A percentile compares a stretch with the other conserved stretches of the same genome.
These are phyloP conservation scores for Alternaria triticimaculans DNA, from an alignment of 2,329 filamentous ascomycete species.

Conservation along the genomic window DNA sequence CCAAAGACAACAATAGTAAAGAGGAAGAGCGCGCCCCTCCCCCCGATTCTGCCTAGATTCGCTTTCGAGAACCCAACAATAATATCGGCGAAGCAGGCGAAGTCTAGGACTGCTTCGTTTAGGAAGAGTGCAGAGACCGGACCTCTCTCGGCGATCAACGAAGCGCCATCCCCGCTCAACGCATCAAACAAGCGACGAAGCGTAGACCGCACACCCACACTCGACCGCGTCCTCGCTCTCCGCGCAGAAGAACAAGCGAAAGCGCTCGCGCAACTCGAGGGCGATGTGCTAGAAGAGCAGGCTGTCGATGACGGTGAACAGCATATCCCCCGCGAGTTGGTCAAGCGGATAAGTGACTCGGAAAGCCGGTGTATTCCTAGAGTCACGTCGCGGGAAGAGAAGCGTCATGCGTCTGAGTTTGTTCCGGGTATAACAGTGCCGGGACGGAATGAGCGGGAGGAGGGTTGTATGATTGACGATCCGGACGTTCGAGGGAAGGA, in stretches of 20 bases:
- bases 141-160: neutral
- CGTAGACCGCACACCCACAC: neutral
- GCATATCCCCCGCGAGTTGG: neutral
- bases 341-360: neutral
- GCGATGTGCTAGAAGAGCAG: neutral
- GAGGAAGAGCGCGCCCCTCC: neutral
- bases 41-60: too few relatives aligned
- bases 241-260: conserved; percentile 8
- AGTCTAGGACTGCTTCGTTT: neutral
- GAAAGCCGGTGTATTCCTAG: neutral
- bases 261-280: neutral
- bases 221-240: neutral
- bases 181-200: neutral
- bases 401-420: neutral
- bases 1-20: too few relatives aligned
- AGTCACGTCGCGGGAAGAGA: neutral
- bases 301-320: accelerated
- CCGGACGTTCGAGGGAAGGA: accelerated
- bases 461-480: neutral
- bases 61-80: accelerated
- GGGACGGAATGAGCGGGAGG: too few relatives aligned
- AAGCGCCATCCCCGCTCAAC: neutral
- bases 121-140: neutral
- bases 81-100: neutral
- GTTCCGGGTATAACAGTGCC: neutral